Evolutionary conservation across 352 stramenopile species (phyloP), one percentile per base, ranked within the genome.

Genomic region (Globisporangium nodosum): DNA sequence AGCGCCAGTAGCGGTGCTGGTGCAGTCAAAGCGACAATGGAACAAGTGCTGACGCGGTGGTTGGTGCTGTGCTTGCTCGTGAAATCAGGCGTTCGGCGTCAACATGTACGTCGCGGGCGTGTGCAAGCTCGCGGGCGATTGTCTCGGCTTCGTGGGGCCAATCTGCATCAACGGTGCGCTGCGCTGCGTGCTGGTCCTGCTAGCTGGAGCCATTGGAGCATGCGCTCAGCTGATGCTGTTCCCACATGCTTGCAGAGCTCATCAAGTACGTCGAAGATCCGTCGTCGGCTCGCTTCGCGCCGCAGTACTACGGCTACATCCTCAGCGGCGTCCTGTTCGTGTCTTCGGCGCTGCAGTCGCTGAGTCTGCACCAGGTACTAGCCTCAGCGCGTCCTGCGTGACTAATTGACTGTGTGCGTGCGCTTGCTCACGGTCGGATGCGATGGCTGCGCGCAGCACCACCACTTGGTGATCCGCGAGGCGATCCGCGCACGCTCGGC

Each of bases 91-190:
- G 7, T 98, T 97, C 67, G 87, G 94, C 15, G 68, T 71, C 42
- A 90, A 97, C 58, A 98, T 97, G 77, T 81, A 95, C 31, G 21
- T 87, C 7, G 92, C 90, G 0, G 90, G 81, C 0, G 35, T 85
- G n/a, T 87, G 97, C 42, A 98, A 98, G 74, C 56, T 98, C 9
- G 56, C 85, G 21, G 96, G 98, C 58, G 96, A 99, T 68, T 77
- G 71, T 3, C 80, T 86, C 48, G 72, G 96, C 24, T 98, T 99
- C 62, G 81, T 98, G 3, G 93, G 89, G 11, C 91, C 93, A 5
- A 69, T 78, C 21, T 75, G 66, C 50, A 71, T 78, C 54, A 78
- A 78, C 35, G 70, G 70, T 78, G 40, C 31, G 54, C 21, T 24
- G 21, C 21, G 21, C 21, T 24, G 21, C 21, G 21, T 24, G 47